Percentiles rank a stretch among this genome's conserved stretches.
Conservation (phyloP, 225 moss, liverwort and hornwort genomes). For the Neckera pumila region DNA sequence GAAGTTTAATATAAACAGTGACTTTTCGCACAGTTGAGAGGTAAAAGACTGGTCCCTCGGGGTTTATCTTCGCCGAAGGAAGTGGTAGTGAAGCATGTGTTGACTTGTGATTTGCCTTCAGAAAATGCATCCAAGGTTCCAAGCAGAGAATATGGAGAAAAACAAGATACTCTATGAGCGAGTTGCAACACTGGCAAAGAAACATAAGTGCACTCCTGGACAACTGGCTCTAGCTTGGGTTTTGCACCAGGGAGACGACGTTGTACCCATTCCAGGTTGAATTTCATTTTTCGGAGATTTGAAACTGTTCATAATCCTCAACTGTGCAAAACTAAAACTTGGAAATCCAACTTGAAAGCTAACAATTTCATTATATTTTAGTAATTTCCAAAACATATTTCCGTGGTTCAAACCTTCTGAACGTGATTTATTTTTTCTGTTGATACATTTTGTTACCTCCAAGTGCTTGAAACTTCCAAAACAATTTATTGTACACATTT, state of each 20-base stretch:
- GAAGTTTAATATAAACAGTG: too few species aligned
- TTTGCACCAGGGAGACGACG: background rate
- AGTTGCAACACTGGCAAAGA: background rate
- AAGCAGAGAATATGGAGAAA: conserved; percentile 5
- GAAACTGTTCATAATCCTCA: background rate
- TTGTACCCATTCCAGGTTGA: conserved; percentile 1
- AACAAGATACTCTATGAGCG: background rate
- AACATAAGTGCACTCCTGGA: background rate
- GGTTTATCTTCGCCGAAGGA: background rate
- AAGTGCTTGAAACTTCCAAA: background rate
- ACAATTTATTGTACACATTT: background rate
- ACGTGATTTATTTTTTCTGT: background rate
- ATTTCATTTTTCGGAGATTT: background rate
- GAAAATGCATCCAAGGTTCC: background rate
- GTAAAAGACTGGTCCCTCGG: too few species aligned
- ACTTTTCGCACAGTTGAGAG: background rate
- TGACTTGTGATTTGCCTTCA: background rate
- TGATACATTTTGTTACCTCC: too few species aligned
- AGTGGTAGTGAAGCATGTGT: background rate
- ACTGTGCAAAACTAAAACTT: background rate
- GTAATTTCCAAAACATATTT: background rate
- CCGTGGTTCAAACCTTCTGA: background rate
- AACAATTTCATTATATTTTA: too few species aligned
- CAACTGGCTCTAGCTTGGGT: conserved; percentile 11
- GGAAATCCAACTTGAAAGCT: background rate